These are phyloP conservation scores for Chlamydomonas reinhardtii DNA, from an alignment of 163 green algal species.

Conservation along the genomic window DNA sequence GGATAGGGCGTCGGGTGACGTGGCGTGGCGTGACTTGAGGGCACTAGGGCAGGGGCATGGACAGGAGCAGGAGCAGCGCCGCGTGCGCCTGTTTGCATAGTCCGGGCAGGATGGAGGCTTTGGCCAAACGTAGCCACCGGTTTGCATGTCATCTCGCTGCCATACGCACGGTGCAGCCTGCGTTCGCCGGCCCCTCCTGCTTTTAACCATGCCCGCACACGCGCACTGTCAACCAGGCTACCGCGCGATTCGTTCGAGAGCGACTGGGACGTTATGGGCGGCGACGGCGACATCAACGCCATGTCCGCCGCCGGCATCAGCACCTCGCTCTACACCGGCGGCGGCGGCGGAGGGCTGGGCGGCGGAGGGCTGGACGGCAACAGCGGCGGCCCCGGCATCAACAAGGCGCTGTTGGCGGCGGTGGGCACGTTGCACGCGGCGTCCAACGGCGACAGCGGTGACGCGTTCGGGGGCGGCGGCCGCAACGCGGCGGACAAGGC, in stretches of 20 bases:
- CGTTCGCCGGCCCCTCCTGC: too few relatives aligned
- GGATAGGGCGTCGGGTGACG: too few relatives aligned
- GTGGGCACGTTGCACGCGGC: background rate
- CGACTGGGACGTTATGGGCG: conserved; percentile 48
- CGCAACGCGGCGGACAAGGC: background rate
- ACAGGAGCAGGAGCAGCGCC: too few relatives aligned
- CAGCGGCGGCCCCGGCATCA: background rate
- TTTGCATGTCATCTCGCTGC: too few relatives aligned
- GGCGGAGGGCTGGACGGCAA: background rate
- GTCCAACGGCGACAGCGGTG: background rate
- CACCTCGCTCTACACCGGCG: background rate
- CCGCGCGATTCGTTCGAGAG: conserved; percentile 31
- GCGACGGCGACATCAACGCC: conserved; percentile 22
- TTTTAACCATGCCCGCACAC: too few relatives aligned
- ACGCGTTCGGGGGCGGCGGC: background rate
- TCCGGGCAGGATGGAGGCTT: too few relatives aligned
- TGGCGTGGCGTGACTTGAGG: too few relatives aligned
- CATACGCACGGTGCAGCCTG: too few relatives aligned
- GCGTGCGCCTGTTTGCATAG: too few relatives aligned
- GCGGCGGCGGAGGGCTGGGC: background rate
- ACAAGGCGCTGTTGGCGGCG: background rate
- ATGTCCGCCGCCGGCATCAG: conserved; percentile 3
- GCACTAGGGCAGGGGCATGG: too few relatives aligned
- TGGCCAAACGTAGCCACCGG: too few relatives aligned
- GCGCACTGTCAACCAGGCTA: background rate